Base-by-base conservation (phyloP, 306 rosid species). In the Cicer cuneatum region DNA sequence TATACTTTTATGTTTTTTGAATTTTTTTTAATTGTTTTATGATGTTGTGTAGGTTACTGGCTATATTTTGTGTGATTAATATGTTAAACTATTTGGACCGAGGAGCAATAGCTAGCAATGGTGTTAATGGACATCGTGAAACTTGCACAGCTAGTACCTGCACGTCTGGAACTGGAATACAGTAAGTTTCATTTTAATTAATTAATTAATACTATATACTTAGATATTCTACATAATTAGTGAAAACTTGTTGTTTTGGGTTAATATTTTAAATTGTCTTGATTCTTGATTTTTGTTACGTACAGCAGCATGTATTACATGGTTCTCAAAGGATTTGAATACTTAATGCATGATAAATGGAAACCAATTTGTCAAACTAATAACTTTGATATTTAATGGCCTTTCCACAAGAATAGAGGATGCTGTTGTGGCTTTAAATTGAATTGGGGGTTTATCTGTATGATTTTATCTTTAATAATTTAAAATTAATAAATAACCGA, bases 91-190 rank as follows among this genome's bases (percentile, higher is more conserved):
- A 93, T 78, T 59, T 93, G 88, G 98, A 93, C 73, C 92, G 98
- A 56, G 98, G 98, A 78, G 88, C 92, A 37, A 93, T 93, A 59
- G 98, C 96, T 21, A 93, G 98, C 86, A 93, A 93, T 82, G 98
- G 98, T 62, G 98, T 93, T 61, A 93, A 93, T 81, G 98, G 97
- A 69, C 87, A 82, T 49, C 86, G n/a, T n/a, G 77, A 72, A 83
- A 88, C 83, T 72, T 93, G 98, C 83, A 71, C 88, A 4, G 81
- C 75, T 74, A 96, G 94, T 37, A 75, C 52, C 57, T 93, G 98
- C 89, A 76, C 85, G 7, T 37, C 89, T 46, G 96, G 98, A 73
- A 77, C 84, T 1, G 98, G 98, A 72, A 93, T 93, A 78, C 97
- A 91, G 98, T 80, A 66, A 68, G 81, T 69, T 39, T 93, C 75